Evolutionary conservation across 1,139 yeast genomes (phyloP).

Genomic region (Zhuliangozyma parablackwelliae): DNA sequence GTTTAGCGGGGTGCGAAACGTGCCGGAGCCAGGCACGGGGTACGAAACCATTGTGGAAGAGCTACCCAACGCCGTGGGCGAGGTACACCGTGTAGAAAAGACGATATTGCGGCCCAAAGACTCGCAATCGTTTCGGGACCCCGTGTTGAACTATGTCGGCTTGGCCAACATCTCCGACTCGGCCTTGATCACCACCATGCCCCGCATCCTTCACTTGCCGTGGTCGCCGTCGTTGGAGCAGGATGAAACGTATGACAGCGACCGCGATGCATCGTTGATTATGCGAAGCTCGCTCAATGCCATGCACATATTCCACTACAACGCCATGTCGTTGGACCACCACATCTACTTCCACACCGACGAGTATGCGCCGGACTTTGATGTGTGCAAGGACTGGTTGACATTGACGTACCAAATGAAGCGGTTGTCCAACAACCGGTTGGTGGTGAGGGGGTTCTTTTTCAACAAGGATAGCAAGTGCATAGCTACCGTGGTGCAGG

Average conservation of each 20-base stretch:
- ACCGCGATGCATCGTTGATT: constrained; percentile 28
- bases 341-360: constrained; percentile 41
- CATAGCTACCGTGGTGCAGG: constrained; percentile 42
- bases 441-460: constrained; percentile 37
- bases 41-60: constrained; percentile 9
- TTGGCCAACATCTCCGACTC: constrained; percentile 40
- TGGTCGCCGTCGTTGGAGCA: constrained; percentile 42
- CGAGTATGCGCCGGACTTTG: constrained; percentile 23
- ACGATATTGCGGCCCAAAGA: constrained; percentile 10
- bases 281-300: constrained; percentile 34
- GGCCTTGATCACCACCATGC: constrained; percentile 40
- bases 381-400: constrained; percentile 38
- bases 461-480: constrained; percentile 30
- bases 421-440: constrained; percentile 31
- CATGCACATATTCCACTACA: constrained; percentile 40
- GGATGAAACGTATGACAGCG: constrained; percentile 28
- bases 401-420: constrained; percentile 36
- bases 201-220: constrained; percentile 39
- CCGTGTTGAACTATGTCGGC: constrained; percentile 32
- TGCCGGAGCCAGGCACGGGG: constrained; percentile 12
- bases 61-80: constrained; percentile 9
- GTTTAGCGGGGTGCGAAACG: constrained; percentile 32
- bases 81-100: constrained; percentile 8
- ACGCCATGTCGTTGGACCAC: constrained; percentile 47
- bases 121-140: constrained; percentile 24